Conservation (phyloP, 345 rosid species). For the Ceriops tagal region DNA sequence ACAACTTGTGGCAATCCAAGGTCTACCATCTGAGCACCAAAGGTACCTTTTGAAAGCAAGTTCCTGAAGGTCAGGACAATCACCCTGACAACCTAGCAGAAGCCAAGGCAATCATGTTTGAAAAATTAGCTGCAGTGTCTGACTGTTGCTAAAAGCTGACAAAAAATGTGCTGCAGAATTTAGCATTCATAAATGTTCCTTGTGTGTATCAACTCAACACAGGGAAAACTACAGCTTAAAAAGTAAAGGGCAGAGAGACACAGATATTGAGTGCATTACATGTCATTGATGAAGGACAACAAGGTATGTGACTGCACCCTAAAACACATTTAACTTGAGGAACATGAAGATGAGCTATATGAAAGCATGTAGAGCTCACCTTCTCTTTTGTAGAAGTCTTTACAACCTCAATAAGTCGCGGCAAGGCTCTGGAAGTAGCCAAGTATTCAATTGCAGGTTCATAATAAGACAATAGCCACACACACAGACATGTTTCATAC, state of each 20-base stretch:
- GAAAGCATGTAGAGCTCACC: slow-evolving; percentile 41
- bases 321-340: background rate
- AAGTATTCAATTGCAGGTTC: slow-evolving; percentile 86
- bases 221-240: background rate
- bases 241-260: background rate
- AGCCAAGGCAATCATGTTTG: slow-evolving; percentile 15
- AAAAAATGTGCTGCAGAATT: no score
- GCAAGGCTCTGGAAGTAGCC: slow-evolving; percentile 84
- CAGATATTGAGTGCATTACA: background rate
- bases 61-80: slow-evolving; percentile 74
- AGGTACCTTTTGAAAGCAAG: slow-evolving; percentile 75
- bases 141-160: no score
- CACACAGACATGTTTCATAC: slow-evolving; percentile 88
- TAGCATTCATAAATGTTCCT: no score
- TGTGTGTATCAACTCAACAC: no score
- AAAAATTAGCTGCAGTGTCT: slow-evolving; percentile 17
- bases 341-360: background rate
- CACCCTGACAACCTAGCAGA: slow-evolving; percentile 86
- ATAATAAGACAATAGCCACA: slow-evolving; percentile 89
- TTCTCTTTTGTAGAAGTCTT: slow-evolving; percentile 91
- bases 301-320: background rate
- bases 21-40: slow-evolving; percentile 97
- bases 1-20: slow-evolving; percentile 89
- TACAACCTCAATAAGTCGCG: slow-evolving; percentile 72
- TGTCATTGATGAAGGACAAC: background rate